Conservation (phyloP, 345 rosid genomes). For the Angophora floribunda region DNA sequence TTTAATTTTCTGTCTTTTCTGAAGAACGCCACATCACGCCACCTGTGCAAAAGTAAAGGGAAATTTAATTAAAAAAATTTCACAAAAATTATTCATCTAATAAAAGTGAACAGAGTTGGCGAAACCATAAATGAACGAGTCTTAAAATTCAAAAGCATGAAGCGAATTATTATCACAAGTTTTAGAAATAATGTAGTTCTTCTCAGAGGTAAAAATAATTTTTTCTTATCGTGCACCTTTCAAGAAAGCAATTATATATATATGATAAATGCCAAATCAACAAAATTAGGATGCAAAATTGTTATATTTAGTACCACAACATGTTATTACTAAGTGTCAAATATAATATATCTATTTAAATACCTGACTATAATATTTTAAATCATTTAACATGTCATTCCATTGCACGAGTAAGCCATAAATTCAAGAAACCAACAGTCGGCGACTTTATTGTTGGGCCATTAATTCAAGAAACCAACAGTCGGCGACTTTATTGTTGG, state of each 20-base stretch:
- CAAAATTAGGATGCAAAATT: background rate
- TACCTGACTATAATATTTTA: background rate
- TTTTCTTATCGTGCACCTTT: background rate
- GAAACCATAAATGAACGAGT: background rate
- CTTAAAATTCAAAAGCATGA: background rate
- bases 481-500: background rate
- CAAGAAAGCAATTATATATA: background rate
- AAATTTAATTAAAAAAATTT: background rate
- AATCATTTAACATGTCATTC: background rate
- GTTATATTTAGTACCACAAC: background rate
- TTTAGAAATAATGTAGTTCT: background rate
- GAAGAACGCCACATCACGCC: background rate
- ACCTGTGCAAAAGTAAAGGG: background rate
- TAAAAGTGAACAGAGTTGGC: background rate
- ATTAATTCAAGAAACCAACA: no score
- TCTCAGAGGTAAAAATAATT: background rate
- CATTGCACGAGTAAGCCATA: background rate
- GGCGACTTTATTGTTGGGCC: background rate
- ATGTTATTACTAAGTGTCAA: background rate
- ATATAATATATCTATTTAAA: background rate
- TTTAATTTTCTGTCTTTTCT: background rate
- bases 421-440: background rate
- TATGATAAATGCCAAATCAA: background rate
- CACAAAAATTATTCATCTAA: background rate
- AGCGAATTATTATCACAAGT: background rate